A percentile compares a stretch with the other conserved stretches of the same genome.
These are phyloP conservation scores for Flaveria linearis DNA, from an alignment of 129 eudicot genomes.

Conservation along the genomic window DNA sequence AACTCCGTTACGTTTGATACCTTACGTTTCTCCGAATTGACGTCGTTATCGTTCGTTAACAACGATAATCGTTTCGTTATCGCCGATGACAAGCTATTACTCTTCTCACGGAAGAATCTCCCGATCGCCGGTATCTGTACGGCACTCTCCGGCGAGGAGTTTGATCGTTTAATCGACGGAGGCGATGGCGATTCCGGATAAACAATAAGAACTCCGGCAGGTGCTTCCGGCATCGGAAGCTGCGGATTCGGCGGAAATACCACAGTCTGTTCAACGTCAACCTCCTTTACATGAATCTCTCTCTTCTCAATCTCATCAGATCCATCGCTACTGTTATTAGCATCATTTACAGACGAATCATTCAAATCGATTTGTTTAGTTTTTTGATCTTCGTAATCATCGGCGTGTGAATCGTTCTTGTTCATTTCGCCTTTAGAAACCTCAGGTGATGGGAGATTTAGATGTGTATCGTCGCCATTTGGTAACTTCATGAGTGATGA, in stretches of 20 bases:
- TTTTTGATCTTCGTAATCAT: slow-evolving; percentile 9
- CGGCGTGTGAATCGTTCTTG: slow-evolving; percentile 18
- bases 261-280: slow-evolving; percentile 12
- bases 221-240: slow-evolving; percentile 77
- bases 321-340: slow-evolving; percentile 16
- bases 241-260: slow-evolving; percentile 48
- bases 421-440: background rate
- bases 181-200: slow-evolving; percentile 4
- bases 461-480: slow-evolving; percentile 5
- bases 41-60: slow-evolving; percentile 36
- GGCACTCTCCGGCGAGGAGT: slow-evolving; percentile 44
- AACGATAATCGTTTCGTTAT: slow-evolving; percentile 61
- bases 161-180: slow-evolving; percentile 38
- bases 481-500: slow-evolving; percentile 20
- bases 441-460: slow-evolving; percentile 22
- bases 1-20: slow-evolving; percentile 62
- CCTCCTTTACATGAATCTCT: slow-evolving; percentile 20
- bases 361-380: slow-evolving; percentile 10
- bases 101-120: slow-evolving; percentile 65
- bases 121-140: slow-evolving; percentile 67
- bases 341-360: slow-evolving; percentile 21
- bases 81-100: slow-evolving; percentile 63
- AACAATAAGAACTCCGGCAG: slow-evolving; percentile 39
- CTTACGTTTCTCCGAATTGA: slow-evolving; percentile 18
- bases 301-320: slow-evolving; percentile 28